phyloP scores from a whole-genome alignment of 306 rosid genomes.

The Gillenia trifoliata region DNA sequence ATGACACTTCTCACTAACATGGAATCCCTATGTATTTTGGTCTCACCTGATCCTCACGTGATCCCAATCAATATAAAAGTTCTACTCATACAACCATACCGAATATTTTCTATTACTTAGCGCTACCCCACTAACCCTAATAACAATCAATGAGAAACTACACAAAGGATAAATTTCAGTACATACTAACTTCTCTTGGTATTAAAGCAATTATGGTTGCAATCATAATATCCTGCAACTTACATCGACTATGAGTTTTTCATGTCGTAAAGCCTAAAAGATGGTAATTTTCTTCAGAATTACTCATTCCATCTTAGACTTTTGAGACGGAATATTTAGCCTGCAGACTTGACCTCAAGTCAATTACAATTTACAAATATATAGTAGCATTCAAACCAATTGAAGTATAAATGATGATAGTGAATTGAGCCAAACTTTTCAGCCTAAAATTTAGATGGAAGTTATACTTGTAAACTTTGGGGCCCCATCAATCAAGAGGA shows the following conservation, averaged over 20 bases:
- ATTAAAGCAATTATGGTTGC: not conserved
- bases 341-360: not conserved
- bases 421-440: not conserved
- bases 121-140: not conserved
- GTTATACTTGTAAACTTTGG: not conserved
- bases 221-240: not conserved
- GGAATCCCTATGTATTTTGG: too few relatives aligned
- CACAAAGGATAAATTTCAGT: not conserved
- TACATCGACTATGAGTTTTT: not conserved
- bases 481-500: not conserved
- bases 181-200: not conserved
- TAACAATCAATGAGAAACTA: not conserved
- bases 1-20: not conserved
- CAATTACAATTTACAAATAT: not conserved
- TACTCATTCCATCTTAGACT: not conserved
- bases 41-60: accelerated
- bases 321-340: not conserved
- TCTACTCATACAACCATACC: not conserved
- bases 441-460: not conserved
- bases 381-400: not conserved
- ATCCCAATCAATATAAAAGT: too few relatives aligned
- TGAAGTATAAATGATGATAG: not conserved
- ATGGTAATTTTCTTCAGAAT: not conserved
- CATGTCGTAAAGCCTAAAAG: not conserved
- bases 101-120: too few relatives aligned